Evolutionary conservation across 2,329 filamentous ascomycete species (phyloP).

Genomic region (Ophiostoma ips): DNA sequence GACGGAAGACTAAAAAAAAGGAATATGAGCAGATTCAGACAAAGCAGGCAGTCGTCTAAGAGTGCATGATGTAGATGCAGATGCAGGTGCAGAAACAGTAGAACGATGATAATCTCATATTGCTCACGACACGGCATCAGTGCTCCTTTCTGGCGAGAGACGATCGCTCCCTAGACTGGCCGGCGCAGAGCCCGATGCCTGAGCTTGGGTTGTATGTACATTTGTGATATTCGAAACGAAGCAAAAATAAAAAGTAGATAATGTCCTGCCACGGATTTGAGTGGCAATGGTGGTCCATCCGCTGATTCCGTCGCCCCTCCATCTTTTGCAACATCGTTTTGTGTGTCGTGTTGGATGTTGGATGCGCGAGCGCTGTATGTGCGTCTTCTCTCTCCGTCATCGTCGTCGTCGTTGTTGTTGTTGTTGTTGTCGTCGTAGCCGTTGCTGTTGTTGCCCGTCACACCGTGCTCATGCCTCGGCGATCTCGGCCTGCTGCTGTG

Average conservation of each 20-base stretch:
- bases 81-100: no score
- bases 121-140: no score
- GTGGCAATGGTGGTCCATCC: neutral
- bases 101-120: no score
- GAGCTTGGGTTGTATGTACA: neutral
- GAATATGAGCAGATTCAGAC: no score
- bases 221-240: neutral
- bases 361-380: neutral
- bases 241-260: neutral
- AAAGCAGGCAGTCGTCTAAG: no score
- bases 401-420: neutral
- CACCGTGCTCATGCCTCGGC: slow-evolving; percentile 3
- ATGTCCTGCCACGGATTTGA: neutral
- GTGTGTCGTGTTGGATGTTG: neutral
- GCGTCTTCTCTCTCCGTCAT: neutral
- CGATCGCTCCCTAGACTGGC: no score
- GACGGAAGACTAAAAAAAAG: no score
- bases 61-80: no score
- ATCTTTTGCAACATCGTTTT: neutral
- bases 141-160: no score
- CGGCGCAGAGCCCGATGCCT: neutral
- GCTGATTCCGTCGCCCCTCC: neutral
- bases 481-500: slow-evolving; percentile 44
- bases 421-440: neutral
- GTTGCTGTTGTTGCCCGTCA: no score